These are phyloP conservation scores for Teratosphaeria viscida DNA, from an alignment of 2,329 filamentous ascomycete genomes.

Conservation along the genomic window DNA sequence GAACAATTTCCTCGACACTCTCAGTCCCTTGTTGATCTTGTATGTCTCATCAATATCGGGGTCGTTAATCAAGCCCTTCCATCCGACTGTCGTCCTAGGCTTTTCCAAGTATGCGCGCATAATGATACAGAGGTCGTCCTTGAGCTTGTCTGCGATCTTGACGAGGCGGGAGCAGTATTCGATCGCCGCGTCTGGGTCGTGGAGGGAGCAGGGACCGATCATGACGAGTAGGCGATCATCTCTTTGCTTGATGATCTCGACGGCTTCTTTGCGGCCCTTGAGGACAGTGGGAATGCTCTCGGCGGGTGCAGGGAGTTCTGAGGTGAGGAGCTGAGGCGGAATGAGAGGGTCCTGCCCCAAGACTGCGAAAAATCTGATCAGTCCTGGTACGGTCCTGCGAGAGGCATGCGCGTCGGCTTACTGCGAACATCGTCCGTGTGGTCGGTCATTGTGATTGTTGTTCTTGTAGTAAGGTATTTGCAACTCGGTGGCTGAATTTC, in stretches of 20 bases:
- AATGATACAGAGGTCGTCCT: slow-evolving; percentile 75
- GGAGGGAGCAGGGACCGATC: slow-evolving; percentile 92
- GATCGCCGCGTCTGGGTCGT: slow-evolving; percentile 78
- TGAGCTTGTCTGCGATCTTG: slow-evolving; percentile 65
- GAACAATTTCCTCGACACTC: slow-evolving; percentile 87
- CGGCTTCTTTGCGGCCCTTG: slow-evolving; percentile 57
- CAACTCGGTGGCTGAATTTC: neutral
- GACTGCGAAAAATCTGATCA: slow-evolving; percentile 44
- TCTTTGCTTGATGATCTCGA: slow-evolving; percentile 66
- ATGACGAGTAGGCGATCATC: slow-evolving; percentile 87
- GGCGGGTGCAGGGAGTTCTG: slow-evolving; percentile 63
- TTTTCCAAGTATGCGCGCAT: slow-evolving; percentile 99
- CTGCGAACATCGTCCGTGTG: neutral
- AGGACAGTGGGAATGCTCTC: slow-evolving; percentile 57
- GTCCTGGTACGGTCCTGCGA: neutral
- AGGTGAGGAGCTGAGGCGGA: slow-evolving; percentile 73
- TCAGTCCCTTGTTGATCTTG: slow-evolving; percentile 97
- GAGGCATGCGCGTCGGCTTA: neutral
- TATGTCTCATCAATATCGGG: slow-evolving; percentile 94
- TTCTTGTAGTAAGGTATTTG: neutral
- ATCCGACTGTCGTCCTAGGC: slow-evolving; percentile 93
- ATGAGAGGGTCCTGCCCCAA: slow-evolving; percentile 90
- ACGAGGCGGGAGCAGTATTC: slow-evolving; percentile 80
- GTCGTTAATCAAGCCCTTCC: slow-evolving; percentile 99
- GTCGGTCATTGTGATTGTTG: neutral